A percentile compares a stretch with the other conserved stretches of the same genome.
Conservation (phyloP, 208 protist genomes). For the Tetramitus jugosus region DNA sequence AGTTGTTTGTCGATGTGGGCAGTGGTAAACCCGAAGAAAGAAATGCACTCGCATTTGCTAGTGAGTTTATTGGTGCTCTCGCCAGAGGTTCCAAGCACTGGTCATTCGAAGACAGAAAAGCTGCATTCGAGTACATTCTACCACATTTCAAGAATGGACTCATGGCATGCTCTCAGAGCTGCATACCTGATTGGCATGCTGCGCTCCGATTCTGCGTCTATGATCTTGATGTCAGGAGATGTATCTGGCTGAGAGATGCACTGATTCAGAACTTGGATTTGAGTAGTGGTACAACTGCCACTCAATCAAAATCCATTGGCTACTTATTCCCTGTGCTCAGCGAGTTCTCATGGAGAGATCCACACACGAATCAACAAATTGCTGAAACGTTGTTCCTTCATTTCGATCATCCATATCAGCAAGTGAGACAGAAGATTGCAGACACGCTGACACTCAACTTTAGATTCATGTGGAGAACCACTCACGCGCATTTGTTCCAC, state of each 20-base stretch:
- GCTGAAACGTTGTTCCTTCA: background rate
- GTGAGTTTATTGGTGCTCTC: conserved; percentile 4
- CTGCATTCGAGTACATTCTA: background rate
- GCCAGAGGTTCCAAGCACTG: conserved; percentile 4
- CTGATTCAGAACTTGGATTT: background rate
- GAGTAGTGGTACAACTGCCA: background rate
- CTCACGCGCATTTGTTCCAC: background rate
- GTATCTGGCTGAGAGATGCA: background rate
- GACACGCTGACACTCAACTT: background rate
- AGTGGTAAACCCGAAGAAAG: background rate
- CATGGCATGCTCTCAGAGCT: background rate
- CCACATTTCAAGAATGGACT: background rate
- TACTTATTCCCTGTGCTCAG: background rate
- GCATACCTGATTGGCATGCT: background rate
- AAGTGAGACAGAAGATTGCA: background rate
- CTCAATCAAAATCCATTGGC: background rate
- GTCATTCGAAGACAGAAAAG: conserved; percentile 3
- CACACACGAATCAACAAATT: background rate
- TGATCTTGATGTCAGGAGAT: conserved; percentile 5
- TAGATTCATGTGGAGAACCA: background rate
- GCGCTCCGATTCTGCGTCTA: background rate
- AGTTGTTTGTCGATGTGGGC: background rate
- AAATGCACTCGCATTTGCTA: background rate
- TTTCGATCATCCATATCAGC: background rate
- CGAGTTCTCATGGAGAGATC: conserved; percentile 3